A percentile compares a stretch with the other conserved stretches of the same genome.
Conservation (phyloP, 108 stramenopile species). For the Cyclostephanos tholiformis region DNA sequence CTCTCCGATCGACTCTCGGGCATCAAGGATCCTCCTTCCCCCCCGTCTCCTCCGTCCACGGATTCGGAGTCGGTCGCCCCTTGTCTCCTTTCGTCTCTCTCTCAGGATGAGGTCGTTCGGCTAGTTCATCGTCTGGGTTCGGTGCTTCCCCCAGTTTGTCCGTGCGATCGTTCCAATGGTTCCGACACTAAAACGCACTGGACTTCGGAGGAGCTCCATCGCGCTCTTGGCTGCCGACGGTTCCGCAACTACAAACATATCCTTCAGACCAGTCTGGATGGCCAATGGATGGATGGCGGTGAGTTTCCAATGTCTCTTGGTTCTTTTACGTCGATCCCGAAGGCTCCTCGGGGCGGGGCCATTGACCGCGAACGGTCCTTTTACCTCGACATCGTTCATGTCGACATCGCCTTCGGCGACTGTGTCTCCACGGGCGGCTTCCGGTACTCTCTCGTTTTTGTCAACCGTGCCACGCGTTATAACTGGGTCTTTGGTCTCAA, state of each 20-base stretch:
- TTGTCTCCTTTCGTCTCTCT: too few relatives aligned
- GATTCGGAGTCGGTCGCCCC: too few relatives aligned
- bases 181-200: slow-evolving; percentile 12
- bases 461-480: background rate
- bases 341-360: background rate
- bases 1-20: background rate
- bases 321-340: slow-evolving; percentile 12
- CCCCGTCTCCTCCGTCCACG: too few relatives aligned
- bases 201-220: slow-evolving; percentile 14
- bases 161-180: background rate
- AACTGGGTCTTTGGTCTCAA: background rate
- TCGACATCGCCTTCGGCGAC: slow-evolving; percentile 12
- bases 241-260: slow-evolving; percentile 24
- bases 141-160: slow-evolving; percentile 1
- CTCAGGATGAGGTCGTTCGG: too few relatives aligned
- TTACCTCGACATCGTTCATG: slow-evolving; percentile 17
- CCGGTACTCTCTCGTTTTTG: slow-evolving; percentile 2
- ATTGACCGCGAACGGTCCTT: background rate
- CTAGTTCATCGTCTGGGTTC: slow-evolving; percentile 9
- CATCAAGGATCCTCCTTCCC: too few relatives aligned
- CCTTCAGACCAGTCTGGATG: slow-evolving; percentile 4
- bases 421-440: slow-evolving; percentile 10
- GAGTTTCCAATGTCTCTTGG: slow-evolving; percentile 6
- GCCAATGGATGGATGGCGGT: slow-evolving; percentile 4
- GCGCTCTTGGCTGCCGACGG: slow-evolving; percentile 15